Evolutionary conservation across 176 grass and related monocot species (phyloP).

Genomic region (Ananas comosus): DNA sequence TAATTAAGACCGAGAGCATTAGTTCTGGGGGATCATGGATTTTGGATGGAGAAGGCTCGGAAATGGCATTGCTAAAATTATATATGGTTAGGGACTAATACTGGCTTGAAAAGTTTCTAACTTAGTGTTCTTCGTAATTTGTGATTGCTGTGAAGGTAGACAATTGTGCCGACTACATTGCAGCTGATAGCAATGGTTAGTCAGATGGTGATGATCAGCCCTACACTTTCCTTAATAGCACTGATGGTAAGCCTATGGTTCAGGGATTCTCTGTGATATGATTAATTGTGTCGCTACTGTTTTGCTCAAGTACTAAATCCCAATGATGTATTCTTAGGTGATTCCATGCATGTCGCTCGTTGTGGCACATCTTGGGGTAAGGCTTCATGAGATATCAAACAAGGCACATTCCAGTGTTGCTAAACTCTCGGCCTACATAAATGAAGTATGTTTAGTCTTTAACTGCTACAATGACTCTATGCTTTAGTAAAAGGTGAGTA

Average conservation of each 20-base stretch:
- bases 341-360: conserved; percentile 46
- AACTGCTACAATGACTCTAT: background rate
- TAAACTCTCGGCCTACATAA: conserved; percentile 59
- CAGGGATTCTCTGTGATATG: background rate
- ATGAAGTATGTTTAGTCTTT: conserved; percentile 42
- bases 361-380: conserved; percentile 47
- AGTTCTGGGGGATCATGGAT: too few species aligned
- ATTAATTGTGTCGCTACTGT: background rate
- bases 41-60: too few species aligned
- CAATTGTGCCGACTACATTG: conserved; percentile 52
- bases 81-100: background rate
- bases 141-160: conserved; percentile 31
- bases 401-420: conserved; percentile 42
- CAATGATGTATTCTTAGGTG: conserved; percentile 26
- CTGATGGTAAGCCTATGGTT: conserved; percentile 30
- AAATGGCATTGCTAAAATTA: too few species aligned
- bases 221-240: conserved; percentile 41
- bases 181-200: conserved; percentile 56
- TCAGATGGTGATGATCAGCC: conserved; percentile 64
- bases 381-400: conserved; percentile 49
- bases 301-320: background rate
- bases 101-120: conserved; percentile 4
- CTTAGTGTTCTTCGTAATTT: background rate
- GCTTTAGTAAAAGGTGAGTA: too few species aligned
- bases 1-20: too few species aligned